Percentiles rank a stretch among this genome's conserved stretches.
Conservation (phyloP, 2,329 filamentous ascomycete species). For the Penicillium aurantiogriseum region DNA sequence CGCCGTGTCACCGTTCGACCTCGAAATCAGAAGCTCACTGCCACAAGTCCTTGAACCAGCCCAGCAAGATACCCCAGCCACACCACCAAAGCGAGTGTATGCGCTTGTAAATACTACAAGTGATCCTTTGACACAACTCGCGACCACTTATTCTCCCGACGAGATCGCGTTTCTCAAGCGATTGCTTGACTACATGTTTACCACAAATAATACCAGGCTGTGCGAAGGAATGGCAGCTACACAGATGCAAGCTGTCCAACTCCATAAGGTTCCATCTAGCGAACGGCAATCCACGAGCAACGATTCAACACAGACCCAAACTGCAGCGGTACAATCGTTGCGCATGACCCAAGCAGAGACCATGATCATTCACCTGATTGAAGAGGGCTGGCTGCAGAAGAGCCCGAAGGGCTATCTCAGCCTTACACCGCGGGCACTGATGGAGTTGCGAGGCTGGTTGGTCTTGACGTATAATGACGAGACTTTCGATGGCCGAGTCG, state of each 20-base stretch:
- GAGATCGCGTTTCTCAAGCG: conserved; percentile 89
- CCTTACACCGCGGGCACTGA: conserved; percentile 71
- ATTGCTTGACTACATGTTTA: conserved; percentile 87
- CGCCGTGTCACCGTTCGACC: conserved; percentile 75
- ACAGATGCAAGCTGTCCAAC: conserved; percentile 72
- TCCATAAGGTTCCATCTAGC: conserved; percentile 51
- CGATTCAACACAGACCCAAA: conserved; percentile 38
- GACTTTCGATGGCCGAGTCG: conserved; percentile 52
- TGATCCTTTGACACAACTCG: conserved; percentile 81
- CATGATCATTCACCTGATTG: conserved; percentile 66
- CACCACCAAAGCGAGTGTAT: conserved; percentile 59
- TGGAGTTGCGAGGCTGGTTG: conserved; percentile 83
- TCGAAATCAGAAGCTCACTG: conserved; percentile 74
- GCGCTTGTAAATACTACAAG: conserved; percentile 85
- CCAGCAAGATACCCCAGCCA: conserved; percentile 4
- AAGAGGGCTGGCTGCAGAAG: conserved; percentile 81
- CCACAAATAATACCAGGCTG: conserved; percentile 75
- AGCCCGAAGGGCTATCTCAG: conserved; percentile 71
- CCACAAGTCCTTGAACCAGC: conserved; percentile 62
- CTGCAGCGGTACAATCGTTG: conserved; percentile 52
- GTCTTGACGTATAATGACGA: conserved; percentile 85
- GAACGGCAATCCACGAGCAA: conserved; percentile 43
- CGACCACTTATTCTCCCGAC: conserved; percentile 74
- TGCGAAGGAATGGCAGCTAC: conserved; percentile 81
- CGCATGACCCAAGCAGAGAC: conserved; percentile 75